Evolutionary conservation across 108 stramenopile species (phyloP), one percentile per base, ranked within the genome.

Genomic region (Nitzschia sp.): DNA sequence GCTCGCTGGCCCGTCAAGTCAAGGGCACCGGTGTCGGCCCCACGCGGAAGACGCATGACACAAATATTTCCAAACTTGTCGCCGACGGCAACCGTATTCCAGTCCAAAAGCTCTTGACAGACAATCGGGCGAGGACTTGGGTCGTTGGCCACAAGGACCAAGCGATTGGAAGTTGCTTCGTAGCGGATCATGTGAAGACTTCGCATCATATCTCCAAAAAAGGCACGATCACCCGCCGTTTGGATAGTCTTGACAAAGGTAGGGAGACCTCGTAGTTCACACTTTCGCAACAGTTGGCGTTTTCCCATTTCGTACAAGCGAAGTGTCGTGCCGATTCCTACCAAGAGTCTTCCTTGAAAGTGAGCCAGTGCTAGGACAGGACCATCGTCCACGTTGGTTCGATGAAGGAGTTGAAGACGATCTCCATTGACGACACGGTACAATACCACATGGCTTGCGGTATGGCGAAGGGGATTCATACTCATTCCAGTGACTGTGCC

Each of bases 41-140:
- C 93, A 44, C 86, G 71, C 27, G 95, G 93, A 9, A 92, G 55
- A n/a, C 96, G 86, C 38, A 99, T 68, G 15, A 98, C 80, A 27
- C 93, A 93, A 16, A 99, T 71, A 73, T 97, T 97, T 25, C 98
- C 98, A 72, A 97, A 97, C 68, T 97, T 97, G 82, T 98, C 97
- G 0, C 91, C 95, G 0, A 92, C 97, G 2, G 96, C 96, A 32
- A 96, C 90, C 28, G 97, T 99, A 75, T 99, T 94, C 76, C 94
- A 89, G 73, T 99, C 98, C 36, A 99, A 78, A 30, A 97, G 77
- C 47, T 93, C 94, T 68, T 90, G 86, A 46, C 83, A 85, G 30
- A 94, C 91, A 54, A 96, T 81, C 11, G 85, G 82, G 19, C 98
- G 90, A 5, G 96, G 93, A 38, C 76, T 81, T 13, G 81, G 80